These are phyloP conservation scores for Ceratopteris richardii DNA, from an alignment of 75 land plant genomes.

Conservation along the genomic window DNA sequence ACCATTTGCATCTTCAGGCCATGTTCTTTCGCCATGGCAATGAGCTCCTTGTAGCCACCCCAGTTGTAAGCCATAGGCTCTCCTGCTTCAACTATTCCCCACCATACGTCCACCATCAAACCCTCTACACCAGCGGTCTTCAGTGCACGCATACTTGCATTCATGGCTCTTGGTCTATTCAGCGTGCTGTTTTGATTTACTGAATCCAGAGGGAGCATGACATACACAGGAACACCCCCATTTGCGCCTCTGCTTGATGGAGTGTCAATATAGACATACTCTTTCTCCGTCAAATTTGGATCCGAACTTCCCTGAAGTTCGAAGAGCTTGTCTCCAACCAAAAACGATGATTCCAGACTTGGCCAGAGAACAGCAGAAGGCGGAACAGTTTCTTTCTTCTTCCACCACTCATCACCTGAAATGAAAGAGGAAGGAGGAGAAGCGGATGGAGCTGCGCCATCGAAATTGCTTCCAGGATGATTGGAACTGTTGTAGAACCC, in stretches of 20 bases:
- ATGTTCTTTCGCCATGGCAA: slow-evolving; percentile 32
- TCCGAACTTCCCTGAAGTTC: too few species aligned
- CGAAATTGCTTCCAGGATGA: too few species aligned
- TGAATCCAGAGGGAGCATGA: slow-evolving; percentile 82
- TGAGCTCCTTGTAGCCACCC: slow-evolving; percentile 48
- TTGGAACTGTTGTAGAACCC: too few species aligned
- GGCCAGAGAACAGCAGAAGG: too few species aligned
- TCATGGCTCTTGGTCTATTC: slow-evolving; percentile 61
- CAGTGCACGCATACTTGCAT: slow-evolving; percentile 48
- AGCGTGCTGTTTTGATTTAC: slow-evolving; percentile 37
- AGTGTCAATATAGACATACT: slow-evolving; percentile 14
- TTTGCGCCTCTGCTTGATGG: slow-evolving; percentile 19
- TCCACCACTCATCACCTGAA: too few species aligned
- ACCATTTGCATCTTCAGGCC: slow-evolving; percentile 67
- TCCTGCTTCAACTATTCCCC: slow-evolving; percentile 77
- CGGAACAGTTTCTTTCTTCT: too few species aligned
- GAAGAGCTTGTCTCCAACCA: too few species aligned
- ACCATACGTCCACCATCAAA: slow-evolving; percentile 71
- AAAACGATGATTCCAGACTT: too few species aligned
- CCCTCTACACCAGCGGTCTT: slow-evolving; percentile 73
- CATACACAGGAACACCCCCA: slow-evolving; percentile 69
- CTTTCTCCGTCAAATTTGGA: slow-evolving; percentile 11
- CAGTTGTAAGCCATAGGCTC: slow-evolving; percentile 50
- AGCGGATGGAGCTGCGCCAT: too few species aligned
- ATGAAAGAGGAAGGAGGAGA: too few species aligned